A percentile compares a stretch with the other conserved stretches of the same genome.
phyloP scores from a whole-genome alignment of 1,284 basidiomycete genomes.

The Puccinia hordei region DNA sequence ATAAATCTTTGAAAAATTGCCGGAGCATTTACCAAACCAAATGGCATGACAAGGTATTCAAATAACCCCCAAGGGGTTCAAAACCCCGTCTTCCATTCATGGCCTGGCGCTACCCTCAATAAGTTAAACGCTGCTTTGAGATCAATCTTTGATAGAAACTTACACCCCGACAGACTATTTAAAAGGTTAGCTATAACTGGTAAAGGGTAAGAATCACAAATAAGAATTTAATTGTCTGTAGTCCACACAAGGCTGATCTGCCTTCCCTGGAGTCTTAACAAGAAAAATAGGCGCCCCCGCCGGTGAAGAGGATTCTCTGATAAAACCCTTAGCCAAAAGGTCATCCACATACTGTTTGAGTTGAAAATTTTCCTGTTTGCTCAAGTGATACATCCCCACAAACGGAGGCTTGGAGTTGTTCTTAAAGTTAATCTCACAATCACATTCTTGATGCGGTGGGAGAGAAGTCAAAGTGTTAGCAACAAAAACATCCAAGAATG shows the following conservation, averaged over 20 bases:
- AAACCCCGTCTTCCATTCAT: not conserved
- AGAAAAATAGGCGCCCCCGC: constrained; percentile 50
- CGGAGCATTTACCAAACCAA: too few species aligned
- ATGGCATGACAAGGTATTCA: too few species aligned
- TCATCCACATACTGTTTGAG: not conserved
- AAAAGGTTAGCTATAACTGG: not conserved
- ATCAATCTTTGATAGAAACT: constrained; percentile 56
- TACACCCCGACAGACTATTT: not conserved
- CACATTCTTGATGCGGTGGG: not conserved
- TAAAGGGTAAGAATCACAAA: constrained; percentile 50
- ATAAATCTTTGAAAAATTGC: too few species aligned
- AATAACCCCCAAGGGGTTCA: too few species aligned
- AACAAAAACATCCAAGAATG: not conserved
- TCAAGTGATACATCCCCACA: not conserved
- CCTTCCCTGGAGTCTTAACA: constrained; percentile 51
- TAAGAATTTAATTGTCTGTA: constrained; percentile 51
- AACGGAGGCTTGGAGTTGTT: not conserved
- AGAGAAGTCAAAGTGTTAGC: not conserved
- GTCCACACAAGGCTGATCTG: constrained; percentile 52
- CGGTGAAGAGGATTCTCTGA: constrained; percentile 32
- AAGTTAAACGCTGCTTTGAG: constrained; percentile 58
- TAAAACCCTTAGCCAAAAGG: constrained; percentile 25
- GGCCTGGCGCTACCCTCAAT: constrained; percentile 53
- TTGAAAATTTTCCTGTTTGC: not conserved
- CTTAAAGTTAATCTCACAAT: not conserved